A percentile compares a stretch with the other conserved stretches of the same genome.
Evolutionary conservation across 75 land plant genomes (phyloP).

Genomic region (Sequoia sempervirens): DNA sequence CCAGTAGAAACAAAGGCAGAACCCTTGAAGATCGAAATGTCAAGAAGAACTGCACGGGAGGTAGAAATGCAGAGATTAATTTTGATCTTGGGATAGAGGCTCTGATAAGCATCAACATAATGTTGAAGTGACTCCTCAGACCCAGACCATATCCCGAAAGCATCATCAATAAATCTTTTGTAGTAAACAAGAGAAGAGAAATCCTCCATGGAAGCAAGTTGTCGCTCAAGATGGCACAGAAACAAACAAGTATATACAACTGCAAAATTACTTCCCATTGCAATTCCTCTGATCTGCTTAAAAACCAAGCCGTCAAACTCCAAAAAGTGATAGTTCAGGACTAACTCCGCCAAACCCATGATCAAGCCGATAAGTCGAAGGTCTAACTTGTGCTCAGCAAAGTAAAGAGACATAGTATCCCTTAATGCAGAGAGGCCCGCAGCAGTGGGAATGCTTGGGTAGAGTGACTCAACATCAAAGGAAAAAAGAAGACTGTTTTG

Average conservation of each 20-base stretch:
- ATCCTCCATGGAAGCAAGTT: too few species aligned
- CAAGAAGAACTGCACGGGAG: background rate
- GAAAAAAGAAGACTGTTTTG: background rate
- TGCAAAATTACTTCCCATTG: background rate
- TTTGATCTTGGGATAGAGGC: background rate
- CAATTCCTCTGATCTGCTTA: background rate
- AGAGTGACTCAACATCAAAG: background rate
- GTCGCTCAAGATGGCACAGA: background rate
- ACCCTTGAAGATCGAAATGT: background rate
- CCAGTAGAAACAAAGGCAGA: background rate
- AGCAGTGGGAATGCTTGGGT: background rate
- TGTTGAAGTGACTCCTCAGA: too few species aligned
- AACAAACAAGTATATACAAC: background rate
- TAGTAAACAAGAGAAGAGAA: background rate
- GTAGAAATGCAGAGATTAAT: background rate
- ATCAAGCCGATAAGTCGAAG: background rate
- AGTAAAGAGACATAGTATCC: background rate
- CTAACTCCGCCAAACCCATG: background rate
- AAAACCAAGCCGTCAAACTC: background rate
- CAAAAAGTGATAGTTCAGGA: background rate
- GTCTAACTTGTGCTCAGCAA: background rate
- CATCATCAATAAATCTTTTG: slow-evolving; percentile 4
- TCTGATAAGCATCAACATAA: too few species aligned
- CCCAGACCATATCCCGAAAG: background rate
- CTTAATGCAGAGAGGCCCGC: background rate